Base-by-base conservation (phyloP, 441 rosid species). In the Daphne laureola region DNA sequence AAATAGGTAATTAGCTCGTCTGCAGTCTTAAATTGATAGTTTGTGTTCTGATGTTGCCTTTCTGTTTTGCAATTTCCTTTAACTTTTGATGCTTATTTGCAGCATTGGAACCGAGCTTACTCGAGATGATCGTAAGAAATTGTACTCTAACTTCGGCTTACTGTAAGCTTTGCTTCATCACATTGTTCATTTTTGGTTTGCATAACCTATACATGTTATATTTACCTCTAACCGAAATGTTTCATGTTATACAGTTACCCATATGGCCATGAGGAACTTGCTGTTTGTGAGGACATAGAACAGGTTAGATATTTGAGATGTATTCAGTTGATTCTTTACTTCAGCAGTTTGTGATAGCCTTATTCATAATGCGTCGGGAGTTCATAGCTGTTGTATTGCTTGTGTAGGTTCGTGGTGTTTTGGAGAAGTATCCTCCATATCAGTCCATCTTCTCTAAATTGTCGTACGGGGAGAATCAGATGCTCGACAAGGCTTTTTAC, bases 31-130 rank as follows among this genome's bases (percentile, higher is more conserved):
- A 6, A 2, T 31, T 31, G 11, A 9, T 31, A 31, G 38, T 31
- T 4, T 31, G 38, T 31, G 38, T 31, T 0, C 21, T 35, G 11
- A 12, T 44, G 46, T 7, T 15, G 49, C 16, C 49, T 46, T 54
- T 1, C 17, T 35, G 14, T 21, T 18, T 23, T 25, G 41, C 18
- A 17, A 21, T 12, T 4, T n/a, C 44, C 23, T 31, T 31, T 31
- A 6, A 9, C 17, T 47, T 16, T 47, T 47, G 23, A 5, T 31
- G 4, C 9, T 31, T 31, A 31, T 31, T 38, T 31, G 65, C 83
- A 92, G 98, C 75, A 89, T 92, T 63, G 98, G 98, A 51, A 92
- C 98, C 51, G 98, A 92, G 81, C 98, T 92, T 17, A 92, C 98
- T 42, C 76, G 97, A 67, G 97, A 92, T 72, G 97, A 92, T 73